Conservation (phyloP, 257 asterid genomes). For the Perilla frutescens region DNA sequence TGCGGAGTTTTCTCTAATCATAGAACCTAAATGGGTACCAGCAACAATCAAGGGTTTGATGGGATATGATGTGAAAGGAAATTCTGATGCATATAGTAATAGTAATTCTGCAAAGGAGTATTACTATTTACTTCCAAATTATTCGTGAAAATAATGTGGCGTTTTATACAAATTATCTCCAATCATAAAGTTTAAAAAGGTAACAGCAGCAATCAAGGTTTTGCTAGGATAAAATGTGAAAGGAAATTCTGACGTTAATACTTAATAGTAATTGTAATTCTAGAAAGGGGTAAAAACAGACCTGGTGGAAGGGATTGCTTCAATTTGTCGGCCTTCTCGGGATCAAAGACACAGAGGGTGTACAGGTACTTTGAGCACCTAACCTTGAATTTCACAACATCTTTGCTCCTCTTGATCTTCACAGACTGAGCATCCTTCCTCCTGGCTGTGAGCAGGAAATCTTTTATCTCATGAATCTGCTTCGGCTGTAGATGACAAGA, state of each 20-base stretch:
- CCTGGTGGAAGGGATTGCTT: conserved; percentile 61
- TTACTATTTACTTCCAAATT: neutral
- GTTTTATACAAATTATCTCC: neutral
- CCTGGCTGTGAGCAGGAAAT: conserved; percentile 53
- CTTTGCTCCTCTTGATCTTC: conserved; percentile 55
- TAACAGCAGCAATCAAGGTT: neutral
- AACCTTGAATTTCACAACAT: conserved; percentile 54
- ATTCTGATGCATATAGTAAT: no score
- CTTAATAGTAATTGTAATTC: neutral
- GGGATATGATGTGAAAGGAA: no score
- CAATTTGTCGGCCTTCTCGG: conserved; percentile 56
- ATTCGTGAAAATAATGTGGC: neutral
- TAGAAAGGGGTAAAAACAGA: neutral
- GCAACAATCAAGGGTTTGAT: no score
- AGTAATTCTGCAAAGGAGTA: neutral
- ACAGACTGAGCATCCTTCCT: conserved; percentile 57
- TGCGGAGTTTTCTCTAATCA: no score
- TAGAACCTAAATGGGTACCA: no score
- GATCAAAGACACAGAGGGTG: conserved; percentile 53
- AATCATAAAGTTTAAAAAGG: neutral
- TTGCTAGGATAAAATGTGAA: neutral
- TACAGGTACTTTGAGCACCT: conserved; percentile 55
- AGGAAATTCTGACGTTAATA: neutral
- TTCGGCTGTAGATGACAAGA: conserved; percentile 43
- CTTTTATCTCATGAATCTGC: conserved; percentile 57